Conservation (phyloP, 192 early-diverging fungal genomes). For the Coemansia sp. region DNA sequence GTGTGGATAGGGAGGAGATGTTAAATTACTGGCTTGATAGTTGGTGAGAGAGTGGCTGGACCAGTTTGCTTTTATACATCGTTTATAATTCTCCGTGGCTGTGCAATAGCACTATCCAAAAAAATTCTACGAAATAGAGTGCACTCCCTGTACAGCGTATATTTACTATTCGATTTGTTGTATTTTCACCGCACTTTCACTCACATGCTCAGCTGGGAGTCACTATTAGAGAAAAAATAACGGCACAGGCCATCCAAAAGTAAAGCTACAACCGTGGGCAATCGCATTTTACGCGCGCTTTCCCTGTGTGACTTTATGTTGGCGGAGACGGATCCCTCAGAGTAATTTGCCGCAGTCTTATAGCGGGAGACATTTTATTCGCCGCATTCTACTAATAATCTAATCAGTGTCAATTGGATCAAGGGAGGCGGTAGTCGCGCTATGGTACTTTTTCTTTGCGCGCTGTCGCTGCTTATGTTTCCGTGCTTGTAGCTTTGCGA, state of each 20-base stretch:
- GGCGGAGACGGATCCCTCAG: background rate
- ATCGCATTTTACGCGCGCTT: background rate
- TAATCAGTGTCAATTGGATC: background rate
- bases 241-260: background rate
- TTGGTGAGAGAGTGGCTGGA: background rate
- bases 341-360: background rate
- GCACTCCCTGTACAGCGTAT: background rate
- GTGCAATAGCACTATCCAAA: background rate
- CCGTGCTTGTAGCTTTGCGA: constrained; percentile 63
- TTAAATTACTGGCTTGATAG: background rate
- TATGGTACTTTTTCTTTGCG: constrained; percentile 64
- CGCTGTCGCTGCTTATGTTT: constrained; percentile 62
- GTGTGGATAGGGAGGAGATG: background rate
- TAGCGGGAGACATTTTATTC: background rate
- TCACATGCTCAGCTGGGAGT: background rate
- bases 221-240: background rate
- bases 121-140: constrained; percentile 9
- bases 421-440: background rate
- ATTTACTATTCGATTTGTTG: background rate
- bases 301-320: background rate
- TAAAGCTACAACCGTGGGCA: background rate
- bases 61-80: background rate
- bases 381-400: background rate
- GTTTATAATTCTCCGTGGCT: background rate
- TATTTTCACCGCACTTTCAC: constrained; percentile 1